Conservation (phyloP, 2,329 filamentous ascomycete species). For the Thielaviopsis punctulata region DNA sequence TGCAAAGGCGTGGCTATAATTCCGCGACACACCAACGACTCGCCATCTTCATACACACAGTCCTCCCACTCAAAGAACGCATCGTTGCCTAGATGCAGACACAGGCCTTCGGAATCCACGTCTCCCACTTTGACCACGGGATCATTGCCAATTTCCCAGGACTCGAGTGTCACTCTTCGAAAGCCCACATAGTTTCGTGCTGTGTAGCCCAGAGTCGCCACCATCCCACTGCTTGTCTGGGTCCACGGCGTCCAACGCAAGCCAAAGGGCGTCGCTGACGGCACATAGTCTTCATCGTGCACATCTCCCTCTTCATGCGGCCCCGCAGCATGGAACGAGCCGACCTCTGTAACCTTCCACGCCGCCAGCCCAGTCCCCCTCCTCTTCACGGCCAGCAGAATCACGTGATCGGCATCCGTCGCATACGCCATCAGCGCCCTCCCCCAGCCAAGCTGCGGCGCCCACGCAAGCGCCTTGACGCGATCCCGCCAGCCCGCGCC, state of each 20-base stretch:
- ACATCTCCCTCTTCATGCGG: constrained; percentile 16
- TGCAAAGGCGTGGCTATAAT: constrained; percentile 35
- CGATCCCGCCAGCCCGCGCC: constrained; percentile 22
- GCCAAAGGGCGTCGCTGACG: constrained; percentile 31
- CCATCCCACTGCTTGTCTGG: constrained; percentile 12
- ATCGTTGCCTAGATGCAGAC: constrained; percentile 32
- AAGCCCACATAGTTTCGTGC: constrained; percentile 38
- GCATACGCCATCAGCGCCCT: constrained; percentile 32
- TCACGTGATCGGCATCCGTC: constrained; percentile 33
- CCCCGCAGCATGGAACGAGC: constrained; percentile 27
- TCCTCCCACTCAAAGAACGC: constrained; percentile 41
- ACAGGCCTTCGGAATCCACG: constrained; percentile 29
- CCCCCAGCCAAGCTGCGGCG: constrained; percentile 24
- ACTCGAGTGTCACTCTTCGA: constrained; percentile 27
- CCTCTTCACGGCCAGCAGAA: constrained; percentile 30
- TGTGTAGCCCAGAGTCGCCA: constrained; percentile 32
- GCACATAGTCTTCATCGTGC: constrained; percentile 32
- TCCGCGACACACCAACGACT: constrained; percentile 29
- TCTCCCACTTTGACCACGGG: constrained; percentile 24
- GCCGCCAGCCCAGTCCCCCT: constrained; percentile 14
- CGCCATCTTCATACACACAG: constrained; percentile 25
- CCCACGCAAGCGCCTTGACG: constrained; percentile 37
- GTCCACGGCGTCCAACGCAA: constrained; percentile 40
- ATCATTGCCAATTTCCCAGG: constrained; percentile 20
- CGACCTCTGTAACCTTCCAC: constrained; percentile 35